Evolutionary conservation across 768 basidiomycete genomes (phyloP), one percentile per base, ranked within the genome.

Genomic region (Termitomyces heimii): DNA sequence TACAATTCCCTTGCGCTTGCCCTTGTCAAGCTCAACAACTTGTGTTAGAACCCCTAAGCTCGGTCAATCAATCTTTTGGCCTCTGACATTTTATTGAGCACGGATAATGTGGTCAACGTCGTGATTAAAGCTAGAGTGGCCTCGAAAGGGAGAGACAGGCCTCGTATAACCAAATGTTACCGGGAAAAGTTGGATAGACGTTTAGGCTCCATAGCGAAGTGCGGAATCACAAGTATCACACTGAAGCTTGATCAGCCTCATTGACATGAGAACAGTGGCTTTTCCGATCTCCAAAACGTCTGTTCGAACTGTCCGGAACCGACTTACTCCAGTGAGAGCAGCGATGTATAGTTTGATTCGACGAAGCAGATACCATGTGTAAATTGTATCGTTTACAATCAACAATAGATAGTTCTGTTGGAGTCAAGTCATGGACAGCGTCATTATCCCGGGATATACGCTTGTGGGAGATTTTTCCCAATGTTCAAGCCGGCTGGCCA

Each of bases 91-190:
- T 73, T 71, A 46, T 70, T 46, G 73, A 68, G 63, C 71, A 73
- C 42, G 75, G 73, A 43, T 68, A 67, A 53, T 75, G 75, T 16
- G 75, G 75, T 67, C 52, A 77, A 62, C 13, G 72, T 74, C 24
- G 75, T 75, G 35, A 75, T 67, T 22, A 81, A 72, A 56, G 75
- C 75, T 53, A 82, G 73, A 16, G 76, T 71, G 29, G 75, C 77
- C 63, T 81, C 79, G 59, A 79, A 76, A 12, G 79, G 67, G 75
- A 73, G 63, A 75, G 73, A 57, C 74, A 77, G 5, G 75, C 76
- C 57, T 72, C 72, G 59, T 77, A 78, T 53, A 70, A 70, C 75
- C 76, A 78, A 57, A 66, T 68, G 58, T 60, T 68, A 20, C 71
- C 74, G 26, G 71, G 68, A 43, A 70, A 68, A 12, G 62, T 54